phyloP scores from a whole-genome alignment of 495 filamentous ascomycete species.

The Platismatia glauca region DNA sequence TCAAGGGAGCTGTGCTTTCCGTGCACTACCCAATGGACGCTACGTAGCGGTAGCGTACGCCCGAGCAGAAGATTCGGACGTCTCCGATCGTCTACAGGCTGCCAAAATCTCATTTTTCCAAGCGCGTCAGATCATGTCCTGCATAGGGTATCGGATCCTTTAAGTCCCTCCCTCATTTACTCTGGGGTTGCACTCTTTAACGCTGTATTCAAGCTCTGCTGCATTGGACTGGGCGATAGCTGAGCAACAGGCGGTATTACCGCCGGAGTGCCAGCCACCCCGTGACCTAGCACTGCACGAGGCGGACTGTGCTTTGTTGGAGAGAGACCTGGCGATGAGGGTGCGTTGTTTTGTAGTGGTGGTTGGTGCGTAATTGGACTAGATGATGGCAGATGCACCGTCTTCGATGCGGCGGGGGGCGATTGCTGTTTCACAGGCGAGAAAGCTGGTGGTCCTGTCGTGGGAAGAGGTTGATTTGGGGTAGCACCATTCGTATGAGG shows the following conservation, averaged over 20 bases:
- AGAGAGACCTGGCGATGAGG: conserved; percentile 56
- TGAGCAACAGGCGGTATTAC: conserved; percentile 44
- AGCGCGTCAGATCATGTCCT: not conserved
- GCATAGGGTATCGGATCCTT: not conserved
- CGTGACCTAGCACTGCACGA: conserved; percentile 29
- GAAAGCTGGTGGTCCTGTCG: conserved; percentile 19
- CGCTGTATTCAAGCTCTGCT: conserved; percentile 34
- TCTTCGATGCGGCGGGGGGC: conserved; percentile 24
- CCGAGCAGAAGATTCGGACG: not conserved
- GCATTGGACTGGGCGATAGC: conserved; percentile 43
- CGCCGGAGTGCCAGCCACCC: conserved; percentile 27
- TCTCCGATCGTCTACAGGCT: not conserved
- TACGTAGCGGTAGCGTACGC: not conserved
- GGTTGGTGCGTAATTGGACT: conserved; percentile 38
- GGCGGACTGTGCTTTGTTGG: conserved; percentile 64
- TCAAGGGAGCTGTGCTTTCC: not conserved
- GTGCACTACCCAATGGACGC: not conserved
- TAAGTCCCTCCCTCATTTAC: not conserved
- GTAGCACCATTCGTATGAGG: conserved; percentile 30
- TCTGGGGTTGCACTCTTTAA: conserved; percentile 24
- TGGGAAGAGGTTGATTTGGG: conserved; percentile 25
- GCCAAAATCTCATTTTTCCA: not conserved
- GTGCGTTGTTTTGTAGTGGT: conserved; percentile 35
- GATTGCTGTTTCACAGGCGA: conserved; percentile 26
- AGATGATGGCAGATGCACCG: conserved; percentile 29